Evolutionary conservation across 2,329 filamentous ascomycete genomes (phyloP), one percentile per base, ranked within the genome.

Genomic region (Sarocladiaceae sp.): DNA sequence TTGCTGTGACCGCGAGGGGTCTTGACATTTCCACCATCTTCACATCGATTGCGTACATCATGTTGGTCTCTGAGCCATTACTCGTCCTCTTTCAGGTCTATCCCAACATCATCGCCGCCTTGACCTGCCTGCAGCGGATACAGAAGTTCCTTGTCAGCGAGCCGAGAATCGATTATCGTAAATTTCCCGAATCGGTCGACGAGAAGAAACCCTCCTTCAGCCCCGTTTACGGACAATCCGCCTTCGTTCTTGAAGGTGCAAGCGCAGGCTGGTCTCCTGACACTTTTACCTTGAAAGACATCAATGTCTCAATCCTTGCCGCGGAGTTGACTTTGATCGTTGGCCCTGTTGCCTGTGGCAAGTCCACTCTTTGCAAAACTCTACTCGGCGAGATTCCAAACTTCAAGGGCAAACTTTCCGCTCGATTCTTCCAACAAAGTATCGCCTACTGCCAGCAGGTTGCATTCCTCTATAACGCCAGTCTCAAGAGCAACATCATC

Each of bases 401-500:
- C 23, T 28, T 46, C 17, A 48, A 48, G 13, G 47, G 47, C 10
- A 31, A 17, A 3, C 3, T 50, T 4, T 25, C 18, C 7, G 4
- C 47, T 51, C 6, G 42, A 59, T 7, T 37, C 31, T 5, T 26
- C 46, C 3, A 31, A 37, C 6, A 50, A 26, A 54, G 55, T 4
- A 56, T 67, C 13, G 66, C 58, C 1, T 70, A 61, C 53, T 70
- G 66, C 50, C 61, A 66, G 22, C 67, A 70, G 47, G 55, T 54
- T 1, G 61, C 67, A 1, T 69, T 65, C 44, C 56, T 70, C 2
- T 52, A 58, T 18, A 72, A 71, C 39, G 62, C 57, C 0, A 66
- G 67, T 1, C 60, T 74, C 11, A 61, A 59, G 7, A 61, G 69
- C 2, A 73, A 72, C 46, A 71, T 75, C 6, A 53, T 71, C 12